These are phyloP conservation scores for Phoma sp. DNA, from an alignment of 2,329 filamentous ascomycete genomes.

Conservation along the genomic window DNA sequence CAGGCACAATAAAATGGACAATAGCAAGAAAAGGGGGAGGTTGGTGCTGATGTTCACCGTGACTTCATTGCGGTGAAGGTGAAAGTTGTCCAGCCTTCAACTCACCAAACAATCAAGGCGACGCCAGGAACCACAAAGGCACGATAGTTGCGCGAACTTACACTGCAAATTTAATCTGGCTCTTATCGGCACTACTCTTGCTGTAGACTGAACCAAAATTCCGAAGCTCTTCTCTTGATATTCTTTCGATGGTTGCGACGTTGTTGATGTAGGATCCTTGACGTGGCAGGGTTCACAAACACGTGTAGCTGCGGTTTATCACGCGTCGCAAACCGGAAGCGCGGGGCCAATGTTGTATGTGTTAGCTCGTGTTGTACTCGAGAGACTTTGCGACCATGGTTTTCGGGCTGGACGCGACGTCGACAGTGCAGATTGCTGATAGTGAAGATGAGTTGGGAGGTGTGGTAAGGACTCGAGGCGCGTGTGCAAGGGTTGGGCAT, in stretches of 20 bases:
- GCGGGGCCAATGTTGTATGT: neutral
- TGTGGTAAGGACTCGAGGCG: conserved; percentile 23
- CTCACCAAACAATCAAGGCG: too few relatives aligned
- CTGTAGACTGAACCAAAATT: too few relatives aligned
- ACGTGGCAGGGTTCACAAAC: conserved; percentile 30
- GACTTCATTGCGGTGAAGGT: neutral
- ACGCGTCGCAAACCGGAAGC: conserved; percentile 35
- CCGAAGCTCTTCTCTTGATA: neutral
- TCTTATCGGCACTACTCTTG: neutral
- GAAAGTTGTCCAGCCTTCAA: neutral
- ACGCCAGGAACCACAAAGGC: neutral
- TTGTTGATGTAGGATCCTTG: conserved; percentile 19
- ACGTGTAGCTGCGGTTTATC: conserved; percentile 29
- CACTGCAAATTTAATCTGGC: neutral
- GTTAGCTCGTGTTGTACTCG: neutral
- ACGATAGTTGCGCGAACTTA: conserved; percentile 1
- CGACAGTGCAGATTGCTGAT: conserved; percentile 16
- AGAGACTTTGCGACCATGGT: neutral
- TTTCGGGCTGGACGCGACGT: neutral
- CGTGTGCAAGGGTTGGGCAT: conserved; percentile 25
- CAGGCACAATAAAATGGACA: neutral
- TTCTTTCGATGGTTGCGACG: conserved; percentile 14
- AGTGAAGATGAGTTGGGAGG: conserved; percentile 19
- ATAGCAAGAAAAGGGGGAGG: neutral
- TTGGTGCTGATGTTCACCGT: neutral